Evolutionary conservation across 1,139 yeast species (phyloP).

Genomic region (Yamadazyma dushanensis): DNA sequence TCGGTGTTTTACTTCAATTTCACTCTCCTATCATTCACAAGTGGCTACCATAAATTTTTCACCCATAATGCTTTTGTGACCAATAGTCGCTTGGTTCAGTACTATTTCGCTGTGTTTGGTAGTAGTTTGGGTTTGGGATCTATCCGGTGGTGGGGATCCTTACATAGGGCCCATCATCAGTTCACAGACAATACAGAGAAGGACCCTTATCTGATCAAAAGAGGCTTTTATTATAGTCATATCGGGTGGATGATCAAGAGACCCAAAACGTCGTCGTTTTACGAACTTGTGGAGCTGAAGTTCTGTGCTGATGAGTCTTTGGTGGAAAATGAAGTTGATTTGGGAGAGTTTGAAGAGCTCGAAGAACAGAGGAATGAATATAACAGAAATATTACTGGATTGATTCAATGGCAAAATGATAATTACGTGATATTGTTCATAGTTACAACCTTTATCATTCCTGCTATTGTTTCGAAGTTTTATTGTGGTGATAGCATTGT

Average conservation of each 20-base stretch:
- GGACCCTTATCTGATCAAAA: constrained; percentile 65
- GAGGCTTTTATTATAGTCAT: constrained; percentile 61
- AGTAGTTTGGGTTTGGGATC: constrained; percentile 64
- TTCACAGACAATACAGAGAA: constrained; percentile 62
- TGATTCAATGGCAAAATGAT: constrained; percentile 60
- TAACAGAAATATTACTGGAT: constrained; percentile 18
- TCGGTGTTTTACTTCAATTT: constrained; percentile 35
- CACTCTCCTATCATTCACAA: constrained; percentile 40
- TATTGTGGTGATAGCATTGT: constrained; percentile 41
- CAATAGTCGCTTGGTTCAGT: constrained; percentile 33
- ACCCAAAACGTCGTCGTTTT: constrained; percentile 43
- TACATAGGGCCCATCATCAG: constrained; percentile 71
- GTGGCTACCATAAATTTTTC: constrained; percentile 48
- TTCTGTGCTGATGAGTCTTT: constrained; percentile 30
- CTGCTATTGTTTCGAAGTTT: constrained; percentile 44
- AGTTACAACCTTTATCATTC: constrained; percentile 49
- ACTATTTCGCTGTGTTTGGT: constrained; percentile 53
- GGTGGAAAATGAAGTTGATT: constrained; percentile 13
- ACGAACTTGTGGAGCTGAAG: constrained; percentile 41
- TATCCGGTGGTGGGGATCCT: constrained; percentile 60
- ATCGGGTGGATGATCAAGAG: constrained; percentile 63
- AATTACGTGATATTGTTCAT: constrained; percentile 46
- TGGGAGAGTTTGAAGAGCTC: constrained; percentile 16
- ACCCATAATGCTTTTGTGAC: constrained; percentile 58
- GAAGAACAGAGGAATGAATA: constrained; percentile 20